Conservation (phyloP, 352 stramenopile genomes). For the Elongisporangium prolatum region DNA sequence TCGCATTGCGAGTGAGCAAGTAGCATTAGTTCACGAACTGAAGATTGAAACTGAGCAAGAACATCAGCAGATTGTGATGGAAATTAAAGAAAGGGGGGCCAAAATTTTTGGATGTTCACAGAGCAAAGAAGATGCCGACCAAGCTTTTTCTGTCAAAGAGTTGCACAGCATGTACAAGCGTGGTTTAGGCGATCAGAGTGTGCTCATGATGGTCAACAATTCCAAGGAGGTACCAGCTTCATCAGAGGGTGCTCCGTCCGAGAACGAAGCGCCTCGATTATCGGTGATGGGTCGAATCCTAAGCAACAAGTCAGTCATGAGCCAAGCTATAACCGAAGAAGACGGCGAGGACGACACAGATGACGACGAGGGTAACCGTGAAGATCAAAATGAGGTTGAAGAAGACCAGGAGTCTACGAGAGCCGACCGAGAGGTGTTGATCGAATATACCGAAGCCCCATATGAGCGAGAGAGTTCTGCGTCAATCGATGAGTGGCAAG, state of each 20-base stretch:
- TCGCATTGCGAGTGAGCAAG: constrained; percentile 27
- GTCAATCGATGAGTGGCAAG: constrained; percentile 44
- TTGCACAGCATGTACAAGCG: constrained; percentile 81
- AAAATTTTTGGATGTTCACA: not conserved
- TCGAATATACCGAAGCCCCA: constrained; percentile 4
- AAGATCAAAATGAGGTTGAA: not conserved
- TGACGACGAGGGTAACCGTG: constrained; percentile 15
- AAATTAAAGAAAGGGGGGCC: not conserved
- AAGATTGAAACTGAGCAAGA: constrained; percentile 37
- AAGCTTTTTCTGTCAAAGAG: constrained; percentile 50
- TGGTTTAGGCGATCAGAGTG: constrained; percentile 66
- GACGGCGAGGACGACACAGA: constrained; percentile 14
- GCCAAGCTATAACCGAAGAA: constrained; percentile 38
- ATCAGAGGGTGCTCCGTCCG: not conserved
- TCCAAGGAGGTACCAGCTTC: not conserved
- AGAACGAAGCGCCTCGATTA: constrained; percentile 2
- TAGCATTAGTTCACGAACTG: constrained; percentile 30
- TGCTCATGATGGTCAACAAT: constrained; percentile 39
- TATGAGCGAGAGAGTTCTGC: constrained; percentile 3
- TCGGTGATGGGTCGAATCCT: constrained; percentile 46
- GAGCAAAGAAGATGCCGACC: constrained; percentile 2
- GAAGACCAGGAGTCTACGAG: constrained; percentile 19
- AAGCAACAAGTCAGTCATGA: constrained; percentile 24
- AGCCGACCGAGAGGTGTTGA: constrained; percentile 8
- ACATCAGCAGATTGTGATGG: constrained; percentile 20